Base-by-base conservation (phyloP, 169 alveolate genomes). In the Plasmodium sp. region DNA sequence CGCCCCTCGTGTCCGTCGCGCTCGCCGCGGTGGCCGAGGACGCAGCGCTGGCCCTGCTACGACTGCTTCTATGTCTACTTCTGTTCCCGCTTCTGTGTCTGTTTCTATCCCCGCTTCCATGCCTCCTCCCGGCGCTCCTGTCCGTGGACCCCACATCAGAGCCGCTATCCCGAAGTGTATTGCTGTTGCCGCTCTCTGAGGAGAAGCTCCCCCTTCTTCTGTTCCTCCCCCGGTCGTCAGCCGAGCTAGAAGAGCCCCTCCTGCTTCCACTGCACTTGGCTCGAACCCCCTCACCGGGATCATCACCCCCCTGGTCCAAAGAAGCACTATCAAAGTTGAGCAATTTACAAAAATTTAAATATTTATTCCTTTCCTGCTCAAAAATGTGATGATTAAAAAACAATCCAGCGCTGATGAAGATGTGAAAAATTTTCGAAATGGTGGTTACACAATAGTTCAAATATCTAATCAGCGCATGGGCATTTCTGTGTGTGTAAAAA, bases 331-430 rank as follows among this genome's bases (percentile, higher is more conserved):
- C 31, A 86, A 75, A 86, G 18, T 86, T 86, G 39, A 62, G 83
- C 48, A 86, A 54, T 14, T 77, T 86, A 56, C 81, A 86, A 51
- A 86, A 86, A 79, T 86, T 86, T 77, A 86, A 58, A 77, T 86
- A 86, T 75, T 86, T 86, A 86, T 86, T 86, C 12, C 71, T 16
- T 77, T 86, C 51, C 22, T 41, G 79, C 16, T 48, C 34, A 82
- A 86, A 75, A 77, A 86, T 86, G 48, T 86, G 54, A 51, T 77
- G 62, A 77, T 86, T 86, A 86, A 86, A 86, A 79, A 51, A 86
- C 41, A 86, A 86, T 10, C 93, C 93, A 5, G 93, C 77, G 18
- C 73, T 33, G 18, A 85, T 45, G 22, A 85, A 86, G 5, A 86
- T 86, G 41, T 86, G 86, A 43, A 86, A 54, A n/a, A 86, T 77